Base-by-base conservation (phyloP, 495 filamentous ascomycete genomes). In the Schizothecium vesticola region DNA sequence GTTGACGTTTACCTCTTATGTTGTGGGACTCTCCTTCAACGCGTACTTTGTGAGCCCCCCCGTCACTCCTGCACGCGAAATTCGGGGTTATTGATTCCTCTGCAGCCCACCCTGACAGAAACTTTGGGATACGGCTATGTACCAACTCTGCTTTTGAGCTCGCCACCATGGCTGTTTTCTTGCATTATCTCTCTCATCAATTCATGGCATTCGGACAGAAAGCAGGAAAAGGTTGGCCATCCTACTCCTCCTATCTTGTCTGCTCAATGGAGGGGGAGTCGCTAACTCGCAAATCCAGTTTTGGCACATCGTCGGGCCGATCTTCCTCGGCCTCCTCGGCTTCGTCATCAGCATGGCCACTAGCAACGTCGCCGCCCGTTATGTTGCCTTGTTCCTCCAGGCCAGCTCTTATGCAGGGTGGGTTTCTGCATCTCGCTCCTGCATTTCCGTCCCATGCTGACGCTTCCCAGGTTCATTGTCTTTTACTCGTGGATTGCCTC, bases 401-500 rank as follows among this genome's bases (percentile, higher is more conserved):
- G 82, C 84, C 0, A 83, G 83, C 36, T 80, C 86, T 7, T 88
- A 88, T 64, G 81, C 84, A 2, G 88, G 88, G 63, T 74, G 61
- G 22, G 71, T 70, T 9, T n/a, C n/a, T 59, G n/a, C n/a, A 12
- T 33, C 29, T 29, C 23, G n/a, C 23, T 31, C 23, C 9, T 60
- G n/a, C 3, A 51, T n/a, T 57, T 23, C 6, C 29, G 29, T 10
- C 68, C 66, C 51, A 70, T 62, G 1, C n/a, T n/a, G 21, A 11
- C 21, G 4, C 5, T 55, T n/a, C 12, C 10, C 59, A 72, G 73
- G 1, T 92, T 90, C 74, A 90, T 91, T 26, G 89, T 93, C 5
- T 86, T 86, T 33, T 83, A 93, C 59, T 88, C 86, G 21, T 94
- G 91, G 91, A 93, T 93, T 72, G 86, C 82, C 12, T 91, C 90